These are phyloP conservation scores for Acmispon strigosus DNA, from an alignment of 306 rosid species.

Conservation along the genomic window DNA sequence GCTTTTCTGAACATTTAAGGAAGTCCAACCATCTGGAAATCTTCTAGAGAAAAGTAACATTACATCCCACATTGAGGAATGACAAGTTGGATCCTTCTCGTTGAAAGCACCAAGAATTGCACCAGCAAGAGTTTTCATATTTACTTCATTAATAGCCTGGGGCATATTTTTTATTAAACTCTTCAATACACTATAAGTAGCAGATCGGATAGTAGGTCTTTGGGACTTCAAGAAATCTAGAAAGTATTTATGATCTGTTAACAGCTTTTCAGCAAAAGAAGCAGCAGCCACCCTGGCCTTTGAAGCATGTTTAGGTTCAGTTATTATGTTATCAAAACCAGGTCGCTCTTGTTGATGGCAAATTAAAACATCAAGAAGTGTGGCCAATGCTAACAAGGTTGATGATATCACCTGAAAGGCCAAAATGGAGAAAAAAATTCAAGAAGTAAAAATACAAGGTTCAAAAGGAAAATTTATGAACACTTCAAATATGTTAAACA, in stretches of 20 bases:
- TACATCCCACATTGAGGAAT: conserved; percentile 89
- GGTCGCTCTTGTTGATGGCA: conserved; percentile 41
- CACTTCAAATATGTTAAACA: neutral
- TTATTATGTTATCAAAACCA: conserved; percentile 43
- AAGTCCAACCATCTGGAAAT: conserved; percentile 74
- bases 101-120: conserved; percentile 79
- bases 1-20: conserved; percentile 68
- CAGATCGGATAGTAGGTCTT: conserved; percentile 70
- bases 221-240: conserved; percentile 64
- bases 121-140: conserved; percentile 58
- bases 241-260: conserved; percentile 61
- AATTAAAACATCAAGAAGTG: conserved; percentile 83
- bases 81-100: conserved; percentile 84
- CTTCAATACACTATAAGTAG: conserved; percentile 67
- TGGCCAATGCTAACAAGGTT: conserved; percentile 79
- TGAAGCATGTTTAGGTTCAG: conserved; percentile 67
- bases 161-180: conserved; percentile 77
- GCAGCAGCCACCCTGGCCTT: conserved; percentile 71
- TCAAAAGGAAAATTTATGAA: neutral
- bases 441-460: conserved; percentile 4
- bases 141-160: conserved; percentile 62
- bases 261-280: conserved; percentile 74
- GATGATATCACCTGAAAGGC: conserved; percentile 77
- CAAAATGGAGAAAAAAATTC: conserved; percentile 23
- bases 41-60: conserved; percentile 71